Percentiles rank a stretch among this genome's conserved stretches.
These are phyloP conservation scores for Xylaria sp. DNA, from an alignment of 2,329 filamentous ascomycete genomes.

Conservation along the genomic window DNA sequence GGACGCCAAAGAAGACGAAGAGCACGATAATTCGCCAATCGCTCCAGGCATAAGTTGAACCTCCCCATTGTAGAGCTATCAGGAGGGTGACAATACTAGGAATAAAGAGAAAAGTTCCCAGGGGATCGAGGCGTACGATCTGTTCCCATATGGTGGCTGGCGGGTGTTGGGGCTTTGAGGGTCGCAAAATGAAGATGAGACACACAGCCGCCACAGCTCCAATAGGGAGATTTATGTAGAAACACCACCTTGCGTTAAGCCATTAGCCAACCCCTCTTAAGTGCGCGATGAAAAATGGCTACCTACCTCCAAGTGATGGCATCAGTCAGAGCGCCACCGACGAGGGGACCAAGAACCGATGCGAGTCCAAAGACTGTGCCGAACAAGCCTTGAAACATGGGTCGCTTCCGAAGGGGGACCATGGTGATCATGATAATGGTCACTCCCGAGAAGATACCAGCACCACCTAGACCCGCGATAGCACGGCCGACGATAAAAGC, in stretches of 20 bases:
- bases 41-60: slow-evolving; percentile 61
- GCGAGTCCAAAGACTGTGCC: slow-evolving; percentile 66
- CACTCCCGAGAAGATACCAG: slow-evolving; percentile 68
- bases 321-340: slow-evolving; percentile 65
- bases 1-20: slow-evolving; percentile 62
- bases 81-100: slow-evolving; percentile 69
- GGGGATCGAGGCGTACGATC: slow-evolving; percentile 62
- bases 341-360: slow-evolving; percentile 64
- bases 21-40: slow-evolving; percentile 65
- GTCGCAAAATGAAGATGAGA: slow-evolving; percentile 61
- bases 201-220: slow-evolving; percentile 63
- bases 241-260: slow-evolving; percentile 58
- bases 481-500: slow-evolving; percentile 68
- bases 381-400: slow-evolving; percentile 68
- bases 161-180: slow-evolving; percentile 48
- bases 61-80: slow-evolving; percentile 73
- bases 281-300: neutral
- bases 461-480: slow-evolving; percentile 66
- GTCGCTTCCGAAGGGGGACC: slow-evolving; percentile 69
- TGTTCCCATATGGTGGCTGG: slow-evolving; percentile 53
- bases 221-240: slow-evolving; percentile 69
- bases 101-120: slow-evolving; percentile 70
- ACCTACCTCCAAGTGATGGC: slow-evolving; percentile 60
- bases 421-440: slow-evolving; percentile 68
- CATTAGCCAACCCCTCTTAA: slow-evolving; percentile 35